phyloP scores from a whole-genome alignment of 2,329 filamentous ascomycete genomes.

The Fusarium sp. region DNA sequence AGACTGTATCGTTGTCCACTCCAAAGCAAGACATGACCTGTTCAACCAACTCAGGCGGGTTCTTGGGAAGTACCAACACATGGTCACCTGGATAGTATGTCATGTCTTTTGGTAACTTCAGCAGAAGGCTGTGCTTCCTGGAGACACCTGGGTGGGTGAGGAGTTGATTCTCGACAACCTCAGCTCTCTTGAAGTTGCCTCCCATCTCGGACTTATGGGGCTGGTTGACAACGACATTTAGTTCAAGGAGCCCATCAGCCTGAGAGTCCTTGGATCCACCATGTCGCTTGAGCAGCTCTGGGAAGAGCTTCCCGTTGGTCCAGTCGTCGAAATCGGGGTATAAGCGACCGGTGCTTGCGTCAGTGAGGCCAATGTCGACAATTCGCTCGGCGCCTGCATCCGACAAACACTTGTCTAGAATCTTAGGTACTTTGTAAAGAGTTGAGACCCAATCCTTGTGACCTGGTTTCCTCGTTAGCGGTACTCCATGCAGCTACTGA shows the following conservation, averaged over 20 bases:
- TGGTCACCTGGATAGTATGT: slow-evolving; percentile 81
- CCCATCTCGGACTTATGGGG: slow-evolving; percentile 6
- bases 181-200: slow-evolving; percentile 26
- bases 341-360: slow-evolving; percentile 73
- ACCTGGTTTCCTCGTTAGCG: not conserved
- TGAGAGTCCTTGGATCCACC: slow-evolving; percentile 5
- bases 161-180: slow-evolving; percentile 19
- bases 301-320: slow-evolving; percentile 69
- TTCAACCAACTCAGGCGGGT: slow-evolving; percentile 71
- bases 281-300: slow-evolving; percentile 62
- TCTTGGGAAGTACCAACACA: slow-evolving; percentile 78
- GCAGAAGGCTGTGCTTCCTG: slow-evolving; percentile 73
- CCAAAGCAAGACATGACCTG: slow-evolving; percentile 76
- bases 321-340: slow-evolving; percentile 76
- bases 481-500: slow-evolving; percentile 59
- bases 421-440: slow-evolving; percentile 75
- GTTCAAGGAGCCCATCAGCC: slow-evolving; percentile 6
- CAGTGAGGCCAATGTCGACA: slow-evolving; percentile 64
- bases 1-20: slow-evolving; percentile 75
- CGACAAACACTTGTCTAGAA: slow-evolving; percentile 67
- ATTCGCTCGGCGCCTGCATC: slow-evolving; percentile 53
- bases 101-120: slow-evolving; percentile 74
- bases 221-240: slow-evolving; percentile 1
- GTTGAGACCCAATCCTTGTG: slow-evolving; percentile 68
- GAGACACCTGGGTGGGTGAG: slow-evolving; percentile 28